Evolutionary conservation across 2,329 filamentous ascomycete genomes (phyloP).

Genomic region (Talaromyces sp.): DNA sequence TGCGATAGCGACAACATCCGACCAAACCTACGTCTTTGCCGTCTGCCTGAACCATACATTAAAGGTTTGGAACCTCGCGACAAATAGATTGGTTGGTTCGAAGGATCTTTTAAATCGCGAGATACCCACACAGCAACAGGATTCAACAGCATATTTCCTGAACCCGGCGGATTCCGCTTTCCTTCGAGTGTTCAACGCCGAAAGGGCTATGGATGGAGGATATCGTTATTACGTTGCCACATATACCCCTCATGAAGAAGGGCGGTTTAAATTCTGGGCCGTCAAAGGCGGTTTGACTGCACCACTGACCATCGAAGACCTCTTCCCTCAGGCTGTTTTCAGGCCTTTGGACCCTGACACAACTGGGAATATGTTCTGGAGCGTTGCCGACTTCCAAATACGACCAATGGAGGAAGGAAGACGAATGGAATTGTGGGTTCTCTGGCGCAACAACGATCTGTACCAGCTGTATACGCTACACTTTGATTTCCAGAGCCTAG

Average conservation of each 20-base stretch:
- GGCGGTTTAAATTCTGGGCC: conserved; percentile 94
- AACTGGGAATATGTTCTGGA: conserved; percentile 73
- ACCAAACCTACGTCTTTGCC: conserved; percentile 60
- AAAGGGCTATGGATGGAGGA: conserved; percentile 42
- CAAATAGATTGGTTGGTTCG: conserved; percentile 69
- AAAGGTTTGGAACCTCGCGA: conserved; percentile 83
- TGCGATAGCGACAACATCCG: conserved; percentile 42
- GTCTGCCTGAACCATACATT: conserved; percentile 85
- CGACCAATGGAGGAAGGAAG: conserved; percentile 51
- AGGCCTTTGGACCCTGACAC: conserved; percentile 59
- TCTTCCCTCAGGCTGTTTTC: conserved; percentile 61
- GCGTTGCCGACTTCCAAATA: conserved; percentile 69
- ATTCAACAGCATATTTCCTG: conserved; percentile 68
- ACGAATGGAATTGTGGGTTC: conserved; percentile 63
- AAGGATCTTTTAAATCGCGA: conserved; percentile 71
- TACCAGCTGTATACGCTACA: conserved; percentile 71
- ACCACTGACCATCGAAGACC: conserved; percentile 61
- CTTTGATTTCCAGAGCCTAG: conserved; percentile 63
- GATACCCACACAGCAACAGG: conserved; percentile 59
- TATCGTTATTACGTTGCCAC: conserved; percentile 64
- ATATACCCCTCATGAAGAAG: conserved; percentile 80
- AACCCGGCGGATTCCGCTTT: conserved; percentile 75
- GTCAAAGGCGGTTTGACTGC: conserved; percentile 59
- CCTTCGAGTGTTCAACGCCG: conserved; percentile 64
- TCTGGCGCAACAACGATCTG: conserved; percentile 81